A percentile compares a stretch with the other conserved stretches of the same genome.
Evolutionary conservation across 148 eudicot species (phyloP).

Genomic region (Spergularia bocconei): DNA sequence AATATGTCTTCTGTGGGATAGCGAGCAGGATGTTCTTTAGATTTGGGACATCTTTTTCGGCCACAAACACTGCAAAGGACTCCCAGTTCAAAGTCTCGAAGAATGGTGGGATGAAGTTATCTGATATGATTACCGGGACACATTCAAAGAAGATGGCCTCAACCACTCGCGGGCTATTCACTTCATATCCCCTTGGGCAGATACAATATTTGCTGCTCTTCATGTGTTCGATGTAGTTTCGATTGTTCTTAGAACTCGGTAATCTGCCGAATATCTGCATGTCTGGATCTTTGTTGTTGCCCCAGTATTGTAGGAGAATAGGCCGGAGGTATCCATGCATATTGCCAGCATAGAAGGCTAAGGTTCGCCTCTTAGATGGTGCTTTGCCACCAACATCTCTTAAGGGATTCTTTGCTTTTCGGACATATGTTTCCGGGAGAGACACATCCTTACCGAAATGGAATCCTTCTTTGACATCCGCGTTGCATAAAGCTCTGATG

Average conservation of each 20-base stretch:
- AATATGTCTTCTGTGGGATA: constrained; percentile 49
- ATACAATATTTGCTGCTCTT: constrained; percentile 66
- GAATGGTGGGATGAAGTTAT: constrained; percentile 65
- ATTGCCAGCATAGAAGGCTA: constrained; percentile 70
- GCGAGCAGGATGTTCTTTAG: constrained; percentile 53
- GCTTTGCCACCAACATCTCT: constrained; percentile 51
- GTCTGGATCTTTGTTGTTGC: constrained; percentile 42
- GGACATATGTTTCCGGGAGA: constrained; percentile 59
- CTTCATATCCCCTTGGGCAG: constrained; percentile 68
- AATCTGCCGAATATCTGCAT: constrained; percentile 47
- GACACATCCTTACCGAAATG: constrained; percentile 63
- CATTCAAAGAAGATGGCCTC: constrained; percentile 70
- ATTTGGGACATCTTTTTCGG: constrained; percentile 64
- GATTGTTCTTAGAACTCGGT: constrained; percentile 46
- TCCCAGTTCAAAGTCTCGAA: constrained; percentile 71
- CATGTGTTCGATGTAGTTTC: constrained; percentile 56
- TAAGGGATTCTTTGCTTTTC: constrained; percentile 41
- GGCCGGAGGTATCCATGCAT: constrained; percentile 68
- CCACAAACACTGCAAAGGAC: constrained; percentile 57
- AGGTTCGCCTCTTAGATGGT: constrained; percentile 40
- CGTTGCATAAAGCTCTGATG: constrained; percentile 69
- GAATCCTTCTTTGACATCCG: constrained; percentile 58
- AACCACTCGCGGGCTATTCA: constrained; percentile 62
- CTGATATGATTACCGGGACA: constrained; percentile 70
- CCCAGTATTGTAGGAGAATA: constrained; percentile 51